Evolutionary conservation across 2,329 filamentous ascomycete genomes (phyloP).

Genomic region (Didymella arachidicola): DNA sequence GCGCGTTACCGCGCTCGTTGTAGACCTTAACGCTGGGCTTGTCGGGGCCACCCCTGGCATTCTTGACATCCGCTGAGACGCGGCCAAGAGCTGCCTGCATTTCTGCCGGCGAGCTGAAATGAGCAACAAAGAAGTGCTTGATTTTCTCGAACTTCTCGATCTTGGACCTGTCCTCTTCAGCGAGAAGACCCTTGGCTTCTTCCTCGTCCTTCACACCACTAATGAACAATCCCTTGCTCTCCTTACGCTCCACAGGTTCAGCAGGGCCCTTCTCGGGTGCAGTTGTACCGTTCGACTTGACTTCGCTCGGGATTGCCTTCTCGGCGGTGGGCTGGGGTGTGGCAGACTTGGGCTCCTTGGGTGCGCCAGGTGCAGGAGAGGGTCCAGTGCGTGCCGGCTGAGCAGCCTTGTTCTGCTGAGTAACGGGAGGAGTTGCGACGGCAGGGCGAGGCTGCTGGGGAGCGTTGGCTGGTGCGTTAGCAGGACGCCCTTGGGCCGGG

Average conservation of each 20-base stretch:
- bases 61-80: conserved; percentile 79
- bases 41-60: conserved; percentile 74
- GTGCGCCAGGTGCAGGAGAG: conserved; percentile 52
- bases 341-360: conserved; percentile 58
- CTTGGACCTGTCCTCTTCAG: conserved; percentile 82
- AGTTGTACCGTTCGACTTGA: conserved; percentile 60
- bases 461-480: conserved; percentile 42
- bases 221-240: conserved; percentile 88
- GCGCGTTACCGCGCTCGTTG: conserved; percentile 64
- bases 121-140: conserved; percentile 82
- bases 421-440: conserved; percentile 47
- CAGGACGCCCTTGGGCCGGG: conserved; percentile 43
- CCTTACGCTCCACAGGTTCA: conserved; percentile 63
- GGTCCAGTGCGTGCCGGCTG: conserved; percentile 51
- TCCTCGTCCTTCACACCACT: conserved; percentile 85
- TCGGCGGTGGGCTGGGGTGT: conserved; percentile 58
- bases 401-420: conserved; percentile 49
- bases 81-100: conserved; percentile 80
- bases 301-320: conserved; percentile 53
- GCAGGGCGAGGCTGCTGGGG: conserved; percentile 46
- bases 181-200: conserved; percentile 81
- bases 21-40: conserved; percentile 86
- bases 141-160: conserved; percentile 74
- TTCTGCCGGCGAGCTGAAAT: conserved; percentile 81
- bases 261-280: conserved; percentile 50